Evolutionary conservation across 2,329 filamentous ascomycete genomes (phyloP).

Genomic region (Aureobasidium sp.): DNA sequence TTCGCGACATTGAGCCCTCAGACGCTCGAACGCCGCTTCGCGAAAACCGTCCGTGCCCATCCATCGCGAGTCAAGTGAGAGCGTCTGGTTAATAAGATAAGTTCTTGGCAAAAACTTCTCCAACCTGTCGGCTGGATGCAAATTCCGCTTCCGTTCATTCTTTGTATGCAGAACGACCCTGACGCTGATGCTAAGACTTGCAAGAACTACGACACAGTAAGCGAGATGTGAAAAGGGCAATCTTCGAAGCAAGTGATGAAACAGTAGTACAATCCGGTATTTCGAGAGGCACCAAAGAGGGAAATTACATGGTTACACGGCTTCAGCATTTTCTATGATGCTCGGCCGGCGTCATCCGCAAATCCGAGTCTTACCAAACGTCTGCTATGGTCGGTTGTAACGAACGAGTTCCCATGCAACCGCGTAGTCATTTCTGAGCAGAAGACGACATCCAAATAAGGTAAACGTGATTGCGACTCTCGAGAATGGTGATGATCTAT

Average conservation of each 20-base stretch:
- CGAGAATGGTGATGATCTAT: too few relatives aligned
- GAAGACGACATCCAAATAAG: too few relatives aligned
- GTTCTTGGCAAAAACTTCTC: not conserved
- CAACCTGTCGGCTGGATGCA: not conserved
- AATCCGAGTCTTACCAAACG: not conserved
- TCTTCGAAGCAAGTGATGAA: not conserved
- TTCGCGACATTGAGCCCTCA: too few relatives aligned
- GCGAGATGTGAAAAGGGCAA: too few relatives aligned
- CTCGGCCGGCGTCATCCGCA: not conserved
- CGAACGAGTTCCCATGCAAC: too few relatives aligned
- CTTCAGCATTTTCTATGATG: not conserved
- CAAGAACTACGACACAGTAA: not conserved
- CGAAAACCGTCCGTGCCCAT: too few relatives aligned
- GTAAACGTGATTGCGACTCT: not conserved
- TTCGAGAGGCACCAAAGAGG: not conserved
- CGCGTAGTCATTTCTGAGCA: too few relatives aligned
- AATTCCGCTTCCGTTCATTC: not conserved
- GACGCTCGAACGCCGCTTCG: too few relatives aligned
- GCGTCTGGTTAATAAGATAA: too few relatives aligned
- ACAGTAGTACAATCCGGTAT: not conserved
- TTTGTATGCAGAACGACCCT: not conserved
- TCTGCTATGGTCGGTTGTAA: too few relatives aligned
- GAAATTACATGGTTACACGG: not conserved
- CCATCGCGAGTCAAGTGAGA: too few relatives aligned
- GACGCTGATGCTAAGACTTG: not conserved